Evolutionary conservation across 2,329 filamentous ascomycete species (phyloP), one percentile per base, ranked within the genome.

Genomic region (Penicillium sp.): DNA sequence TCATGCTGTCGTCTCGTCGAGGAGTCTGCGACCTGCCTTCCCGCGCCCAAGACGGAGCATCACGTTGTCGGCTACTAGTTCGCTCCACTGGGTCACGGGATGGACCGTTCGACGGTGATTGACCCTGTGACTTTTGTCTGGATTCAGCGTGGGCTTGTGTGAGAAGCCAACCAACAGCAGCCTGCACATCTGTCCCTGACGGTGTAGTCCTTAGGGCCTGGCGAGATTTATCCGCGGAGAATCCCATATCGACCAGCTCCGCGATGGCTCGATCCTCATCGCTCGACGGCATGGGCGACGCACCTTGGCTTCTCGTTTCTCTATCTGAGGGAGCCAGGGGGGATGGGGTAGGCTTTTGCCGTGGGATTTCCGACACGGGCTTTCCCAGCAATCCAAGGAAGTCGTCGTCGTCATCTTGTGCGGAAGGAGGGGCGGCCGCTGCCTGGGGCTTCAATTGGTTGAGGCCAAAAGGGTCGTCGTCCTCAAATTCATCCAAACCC

Each of bases 161-260:
- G 31, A 99, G 75, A 9, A 99, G 80, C 85, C 88, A 95, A 36
- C 92, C 87, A 6, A 95, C 90, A 2, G 92, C 92, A 44, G 85
- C 87, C 69, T 96, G 90, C 9, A 96, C 84, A 66, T 96, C 88
- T 1, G 85, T 74, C 2, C 90, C 89, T 3, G 85, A 86, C 4
- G 90, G 87, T 28, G 89, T 96, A 63, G 90, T 87, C 10, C 85
- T 84, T 36, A 99, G 74, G 5, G 91, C 94, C 56, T 87, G 80
- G 48, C 82, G 81, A n/a, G 94, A 88, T 64, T 91, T 90, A 52
- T 95, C 89, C 0, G 85, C 81, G 0, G 90, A 85, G 63, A 99
- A 99, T 0, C 94, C 94, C 83, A 97, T 97, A 60, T 96, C 92
- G 3, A 96, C 85, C 24, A 99, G 76, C 68, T 97, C 90, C 9